phyloP scores from a whole-genome alignment of 768 basidiomycete species.

The Leccinum pellstonianum region DNA sequence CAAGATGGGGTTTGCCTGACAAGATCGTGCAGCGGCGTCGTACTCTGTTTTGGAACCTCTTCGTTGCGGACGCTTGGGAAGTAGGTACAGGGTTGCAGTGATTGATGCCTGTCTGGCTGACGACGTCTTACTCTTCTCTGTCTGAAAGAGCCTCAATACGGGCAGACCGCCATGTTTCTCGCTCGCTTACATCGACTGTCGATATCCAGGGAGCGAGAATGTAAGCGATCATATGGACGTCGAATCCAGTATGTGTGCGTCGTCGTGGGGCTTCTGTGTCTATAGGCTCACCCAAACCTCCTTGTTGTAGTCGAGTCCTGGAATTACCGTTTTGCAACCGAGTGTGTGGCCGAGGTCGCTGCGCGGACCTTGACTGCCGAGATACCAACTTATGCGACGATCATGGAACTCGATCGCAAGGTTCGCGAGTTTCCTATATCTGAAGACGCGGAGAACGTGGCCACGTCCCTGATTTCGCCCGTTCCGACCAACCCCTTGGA shows the following conservation, averaged over 20 bases:
- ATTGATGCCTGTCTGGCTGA: conserved; percentile 8
- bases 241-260: conserved; percentile 29
- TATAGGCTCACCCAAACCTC: neutral
- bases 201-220: conserved; percentile 43
- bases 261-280: conserved; percentile 4
- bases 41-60: conserved; percentile 76
- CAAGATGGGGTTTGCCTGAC: conserved; percentile 58
- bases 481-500: conserved; percentile 17
- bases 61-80: conserved; percentile 68
- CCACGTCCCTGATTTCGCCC: conserved; percentile 33
- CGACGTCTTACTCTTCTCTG: neutral
- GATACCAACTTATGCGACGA: conserved; percentile 59
- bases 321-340: conserved; percentile 62
- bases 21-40: conserved; percentile 66
- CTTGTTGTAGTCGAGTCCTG: conserved; percentile 51
- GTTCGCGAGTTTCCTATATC: conserved; percentile 65
- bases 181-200: conserved; percentile 65
- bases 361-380: conserved; percentile 61
- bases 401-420: conserved; percentile 66
- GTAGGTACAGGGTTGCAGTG: conserved; percentile 35
- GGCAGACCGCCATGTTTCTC: conserved; percentile 72
- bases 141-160: conserved; percentile 57
- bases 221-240: conserved; percentile 16
- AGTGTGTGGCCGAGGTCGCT: conserved; percentile 65
- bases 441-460: conserved; percentile 40